Base-by-base conservation (phyloP, 345 rosid genomes). In the Gossypium sturtianum region DNA sequence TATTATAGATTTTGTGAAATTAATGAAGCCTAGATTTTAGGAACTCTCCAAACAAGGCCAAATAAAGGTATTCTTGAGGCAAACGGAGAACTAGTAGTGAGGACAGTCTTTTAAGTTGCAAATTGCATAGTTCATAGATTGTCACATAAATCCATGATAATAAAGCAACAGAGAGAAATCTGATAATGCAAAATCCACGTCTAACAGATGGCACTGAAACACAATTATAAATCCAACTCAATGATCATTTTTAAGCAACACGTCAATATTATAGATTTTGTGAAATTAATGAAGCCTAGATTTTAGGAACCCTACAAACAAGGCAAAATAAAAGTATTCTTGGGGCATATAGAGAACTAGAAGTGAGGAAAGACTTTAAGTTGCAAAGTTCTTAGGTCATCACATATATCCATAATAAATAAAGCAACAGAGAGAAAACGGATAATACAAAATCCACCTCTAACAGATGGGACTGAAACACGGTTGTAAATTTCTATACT, bases 21-120 rank as follows among this genome's bases (percentile, higher is more conserved):
- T 70, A 52, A 17, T 29, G 48, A 70, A 53, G 12, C 44, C 25
- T 16, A 73, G 16, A 45, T 44, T 59, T 12, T 44, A 45, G 54
- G 75, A 59, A 44, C 44, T 11, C 65, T 3, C 9, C 65, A 57
- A 34, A 56, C 65, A 71, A 54, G 75, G 53, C 54, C 43, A 72
- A 43, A 38, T 22, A 57, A 22, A 45, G 44, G 61, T 44, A 23
- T 22, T 59, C 41, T 45, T 45, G 27, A 59, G 11, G 57, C 25
- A 59, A 9, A 45, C 6, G 10, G 41, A 60, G 41, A 60, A 73
- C 16, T 1, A 60, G 57, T 2, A 61, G 68, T 22, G 2, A 45
- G 66, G 75, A 10, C 15, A 70, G 43, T 29, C 66, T 59, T 59
- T 43, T 60, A 11, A 73, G 69, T 34, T 61, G 4, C 57, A 38